phyloP scores from a whole-genome alignment of 306 rosid species.

The Medicago ruthenica region DNA sequence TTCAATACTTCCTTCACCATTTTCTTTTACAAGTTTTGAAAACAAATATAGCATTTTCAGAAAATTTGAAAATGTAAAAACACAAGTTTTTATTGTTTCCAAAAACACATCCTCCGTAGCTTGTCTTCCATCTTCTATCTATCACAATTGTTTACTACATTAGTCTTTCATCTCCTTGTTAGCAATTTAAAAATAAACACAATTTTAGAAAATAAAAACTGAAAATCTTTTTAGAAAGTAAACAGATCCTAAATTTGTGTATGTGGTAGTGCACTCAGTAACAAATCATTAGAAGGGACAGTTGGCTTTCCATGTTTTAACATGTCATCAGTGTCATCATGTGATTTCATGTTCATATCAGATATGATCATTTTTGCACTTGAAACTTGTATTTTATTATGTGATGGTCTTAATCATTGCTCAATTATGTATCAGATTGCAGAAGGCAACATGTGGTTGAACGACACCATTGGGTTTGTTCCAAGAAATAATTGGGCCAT shows the following conservation, averaged over 20 bases:
- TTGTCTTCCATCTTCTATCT: neutral
- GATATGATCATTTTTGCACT: conserved; percentile 20
- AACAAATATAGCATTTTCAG: neutral
- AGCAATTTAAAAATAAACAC: neutral
- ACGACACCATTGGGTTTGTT: conserved; percentile 83
- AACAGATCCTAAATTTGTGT: neutral
- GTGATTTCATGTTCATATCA: conserved; percentile 30
- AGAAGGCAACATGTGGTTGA: conserved; percentile 97
- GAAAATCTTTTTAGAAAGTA: neutral
- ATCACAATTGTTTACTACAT: neutral
- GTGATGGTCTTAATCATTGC: conserved; percentile 35
- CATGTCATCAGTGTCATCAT: neutral
- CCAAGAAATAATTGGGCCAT: conserved; percentile 99
- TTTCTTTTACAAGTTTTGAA: neutral
- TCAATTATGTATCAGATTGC: conserved; percentile 68
- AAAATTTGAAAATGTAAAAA: neutral
- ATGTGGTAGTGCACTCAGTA: neutral
- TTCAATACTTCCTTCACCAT: neutral
- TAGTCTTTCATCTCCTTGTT: neutral
- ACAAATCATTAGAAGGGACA: neutral
- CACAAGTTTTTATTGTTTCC: neutral
- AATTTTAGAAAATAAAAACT: neutral
- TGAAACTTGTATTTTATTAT: conserved; percentile 34
- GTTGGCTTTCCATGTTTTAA: conserved; percentile 14
- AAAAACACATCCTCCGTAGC: neutral